Evolutionary conservation across 140 eudicot genomes (phyloP).

Genomic region (Bidens hawaiensis): DNA sequence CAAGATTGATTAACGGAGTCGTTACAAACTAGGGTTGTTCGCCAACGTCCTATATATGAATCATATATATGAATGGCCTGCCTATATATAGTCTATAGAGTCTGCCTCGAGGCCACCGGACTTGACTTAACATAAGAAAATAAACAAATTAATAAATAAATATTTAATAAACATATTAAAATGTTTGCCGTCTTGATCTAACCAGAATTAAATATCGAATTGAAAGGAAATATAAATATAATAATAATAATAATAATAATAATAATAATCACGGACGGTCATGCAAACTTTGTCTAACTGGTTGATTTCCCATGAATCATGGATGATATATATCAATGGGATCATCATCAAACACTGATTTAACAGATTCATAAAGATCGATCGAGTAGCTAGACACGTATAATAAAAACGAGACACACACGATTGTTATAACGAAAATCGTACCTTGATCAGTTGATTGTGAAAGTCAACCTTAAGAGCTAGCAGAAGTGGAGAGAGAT

Average conservation of each 20-base stretch:
- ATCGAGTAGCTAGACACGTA: neutral
- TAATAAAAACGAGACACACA: neutral
- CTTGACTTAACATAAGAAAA: neutral
- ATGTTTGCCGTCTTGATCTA: neutral
- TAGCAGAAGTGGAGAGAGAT: neutral
- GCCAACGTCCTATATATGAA: neutral
- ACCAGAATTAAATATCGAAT: neutral
- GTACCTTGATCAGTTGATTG: conserved; percentile 8
- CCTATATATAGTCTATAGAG: neutral
- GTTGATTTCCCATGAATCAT: neutral
- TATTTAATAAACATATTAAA: neutral
- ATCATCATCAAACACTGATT: neutral
- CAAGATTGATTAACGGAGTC: neutral
- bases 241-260: neutral
- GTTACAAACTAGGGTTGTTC: neutral
- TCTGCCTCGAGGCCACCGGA: neutral
- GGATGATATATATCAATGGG: neutral
- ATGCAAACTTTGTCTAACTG: neutral
- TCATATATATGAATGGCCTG: neutral
- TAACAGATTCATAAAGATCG: neutral
- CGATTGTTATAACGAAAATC: neutral
- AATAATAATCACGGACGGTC: neutral
- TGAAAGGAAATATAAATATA: neutral
- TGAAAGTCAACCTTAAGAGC: neutral
- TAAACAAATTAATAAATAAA: no score